Evolutionary conservation across 2,329 filamentous ascomycete species (phyloP), one percentile per base, ranked within the genome.

Genomic region (Ophiostoma pallidulum): DNA sequence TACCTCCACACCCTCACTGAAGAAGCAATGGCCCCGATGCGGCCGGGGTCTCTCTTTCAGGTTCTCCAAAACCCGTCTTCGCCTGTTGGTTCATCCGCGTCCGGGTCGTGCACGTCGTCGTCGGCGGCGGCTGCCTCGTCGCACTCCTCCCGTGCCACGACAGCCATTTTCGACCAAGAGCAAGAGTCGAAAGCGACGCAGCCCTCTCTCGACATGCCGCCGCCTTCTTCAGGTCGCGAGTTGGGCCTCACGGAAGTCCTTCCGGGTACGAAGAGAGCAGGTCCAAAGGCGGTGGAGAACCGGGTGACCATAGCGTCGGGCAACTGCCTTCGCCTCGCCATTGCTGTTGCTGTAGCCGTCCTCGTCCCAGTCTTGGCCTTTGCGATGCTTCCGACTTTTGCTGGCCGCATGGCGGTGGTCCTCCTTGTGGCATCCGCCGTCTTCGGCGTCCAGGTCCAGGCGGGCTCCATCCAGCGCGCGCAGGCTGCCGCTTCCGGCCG

Each of bases 331-430:
- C 57, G 53, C 3, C 50, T 71, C 4, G 70, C 73, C 8, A 57
- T 69, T 18, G 69, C 73, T 1, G 62, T 74, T 9, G 73, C 72
- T 0, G 64, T 68, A 0, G 70, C 73, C 0, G 65, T 83, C 2
- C 61, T 82, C 6, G 62, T 78, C 0, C 79, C 80, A 0, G 66
- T 82, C 1, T 56, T 82, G 8, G 70, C 75, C 0, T 84, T 83
- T 56, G 61, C 70, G 5, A 66, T 79, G 19, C 74, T 83, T 18
- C 68, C 72, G 0, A 70, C 72, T 6, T 78, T 81, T 51, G 58
- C 73, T 0, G 75, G 73, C 2, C 70, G 78, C n/a, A 68, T 82
- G 53, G 71, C 72, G 0, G 70, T 83, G 3, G 72, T 79, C 2
- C 56, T 72, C 4, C 64, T 82, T 0, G 71, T 78, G 0, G 73